Conservation (phyloP, 768 basidiomycete genomes). For the Tulasnella sp. region DNA sequence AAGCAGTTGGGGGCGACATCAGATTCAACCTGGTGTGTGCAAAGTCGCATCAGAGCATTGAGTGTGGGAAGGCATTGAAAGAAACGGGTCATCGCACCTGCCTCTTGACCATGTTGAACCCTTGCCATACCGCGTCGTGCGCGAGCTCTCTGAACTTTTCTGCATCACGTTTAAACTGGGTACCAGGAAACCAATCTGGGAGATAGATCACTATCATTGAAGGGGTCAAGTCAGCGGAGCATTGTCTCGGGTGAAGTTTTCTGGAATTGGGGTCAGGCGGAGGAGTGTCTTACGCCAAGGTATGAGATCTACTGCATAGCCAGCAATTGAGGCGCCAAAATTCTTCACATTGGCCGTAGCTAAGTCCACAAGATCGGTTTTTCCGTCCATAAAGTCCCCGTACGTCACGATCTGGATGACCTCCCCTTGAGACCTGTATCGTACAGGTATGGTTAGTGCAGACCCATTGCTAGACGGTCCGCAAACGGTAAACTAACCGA, state of each 20-base stretch:
- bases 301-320: neutral
- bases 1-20: too few relatives aligned
- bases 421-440: neutral
- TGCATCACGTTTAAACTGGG: slow-evolving; percentile 16
- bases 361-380: slow-evolving; percentile 1
- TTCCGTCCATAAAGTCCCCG: neutral
- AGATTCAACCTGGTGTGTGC: too few relatives aligned
- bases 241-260: too few relatives aligned
- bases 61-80: too few relatives aligned
- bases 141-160: neutral
- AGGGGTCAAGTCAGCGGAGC: too few relatives aligned
- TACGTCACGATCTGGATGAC: neutral
- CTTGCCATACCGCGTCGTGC: too few relatives aligned
- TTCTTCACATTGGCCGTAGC: neutral
- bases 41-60: too few relatives aligned
- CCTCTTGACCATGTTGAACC: too few relatives aligned
- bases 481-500: neutral
- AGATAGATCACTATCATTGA: slow-evolving; percentile 6
- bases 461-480: too few relatives aligned
- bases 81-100: too few relatives aligned
- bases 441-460: too few relatives aligned
- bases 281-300: neutral
- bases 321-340: neutral
- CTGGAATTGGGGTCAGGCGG: too few relatives aligned
- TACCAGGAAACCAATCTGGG: slow-evolving; percentile 20